Percentiles rank a stretch among this genome's conserved stretches.
These are phyloP conservation scores for Arabidopsis lyrata DNA, from an alignment of 441 rosid genomes.

Conservation along the genomic window DNA sequence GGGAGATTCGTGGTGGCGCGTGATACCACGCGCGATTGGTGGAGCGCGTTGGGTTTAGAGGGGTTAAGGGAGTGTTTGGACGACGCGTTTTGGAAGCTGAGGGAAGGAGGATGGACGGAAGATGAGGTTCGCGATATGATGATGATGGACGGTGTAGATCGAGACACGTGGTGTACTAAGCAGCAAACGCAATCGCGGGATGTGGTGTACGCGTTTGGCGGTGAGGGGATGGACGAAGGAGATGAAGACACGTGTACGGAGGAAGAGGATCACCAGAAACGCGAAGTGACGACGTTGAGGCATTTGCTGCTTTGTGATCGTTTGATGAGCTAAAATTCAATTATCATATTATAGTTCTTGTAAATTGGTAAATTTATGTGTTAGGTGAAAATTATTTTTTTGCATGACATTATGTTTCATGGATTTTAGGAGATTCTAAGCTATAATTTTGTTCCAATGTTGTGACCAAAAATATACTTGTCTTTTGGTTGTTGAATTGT, in stretches of 20 bases:
- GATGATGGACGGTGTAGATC: slow-evolving; percentile 47
- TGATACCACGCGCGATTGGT: slow-evolving; percentile 54
- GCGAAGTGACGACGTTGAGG: slow-evolving; percentile 35
- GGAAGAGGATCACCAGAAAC: not conserved
- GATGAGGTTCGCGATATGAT: slow-evolving; percentile 86
- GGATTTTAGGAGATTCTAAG: too few species aligned
- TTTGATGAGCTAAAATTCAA: slow-evolving; percentile 22
- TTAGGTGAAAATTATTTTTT: too few species aligned
- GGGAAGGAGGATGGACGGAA: slow-evolving; percentile 83
- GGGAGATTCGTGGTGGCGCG: slow-evolving; percentile 53
- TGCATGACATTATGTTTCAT: too few species aligned
- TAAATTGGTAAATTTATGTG: too few species aligned
- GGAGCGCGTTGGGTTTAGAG: slow-evolving; percentile 44
- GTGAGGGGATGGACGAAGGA: not conserved
- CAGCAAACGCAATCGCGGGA: slow-evolving; percentile 50
- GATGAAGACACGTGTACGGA: slow-evolving; percentile 16
- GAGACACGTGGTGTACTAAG: slow-evolving; percentile 35
- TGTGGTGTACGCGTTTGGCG: slow-evolving; percentile 59
- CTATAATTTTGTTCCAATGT: too few species aligned
- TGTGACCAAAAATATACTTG: too few species aligned
- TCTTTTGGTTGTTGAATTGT: too few species aligned
- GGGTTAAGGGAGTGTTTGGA: slow-evolving; percentile 59
- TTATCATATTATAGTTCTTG: too few species aligned
- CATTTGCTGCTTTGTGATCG: slow-evolving; percentile 17
- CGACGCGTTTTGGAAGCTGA: slow-evolving; percentile 70